These are phyloP conservation scores for Mortierella claussenii DNA, from an alignment of 192 early-diverging fungal species.

Conservation along the genomic window DNA sequence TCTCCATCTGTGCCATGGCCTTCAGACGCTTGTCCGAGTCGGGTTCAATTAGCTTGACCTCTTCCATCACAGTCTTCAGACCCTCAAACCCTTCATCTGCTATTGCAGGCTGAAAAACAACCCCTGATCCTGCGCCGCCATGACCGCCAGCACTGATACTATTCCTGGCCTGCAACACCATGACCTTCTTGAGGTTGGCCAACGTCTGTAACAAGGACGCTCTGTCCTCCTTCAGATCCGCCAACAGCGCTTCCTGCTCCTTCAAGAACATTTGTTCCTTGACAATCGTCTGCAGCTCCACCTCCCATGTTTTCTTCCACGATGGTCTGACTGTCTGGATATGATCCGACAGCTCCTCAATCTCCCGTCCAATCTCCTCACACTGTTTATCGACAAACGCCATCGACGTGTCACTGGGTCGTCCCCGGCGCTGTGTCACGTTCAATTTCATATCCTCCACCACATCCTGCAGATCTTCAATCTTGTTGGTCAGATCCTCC, in stretches of 20 bases:
- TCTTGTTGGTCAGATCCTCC: slow-evolving; percentile 57
- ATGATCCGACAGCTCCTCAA: slow-evolving; percentile 62
- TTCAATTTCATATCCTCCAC: slow-evolving; percentile 81
- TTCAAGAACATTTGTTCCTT: slow-evolving; percentile 84
- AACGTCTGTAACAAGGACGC: slow-evolving; percentile 68
- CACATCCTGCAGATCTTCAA: slow-evolving; percentile 75
- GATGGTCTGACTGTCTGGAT: slow-evolving; percentile 72
- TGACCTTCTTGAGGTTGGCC: slow-evolving; percentile 70
- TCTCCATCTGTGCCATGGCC: slow-evolving; percentile 74
- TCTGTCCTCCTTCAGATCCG: slow-evolving; percentile 74
- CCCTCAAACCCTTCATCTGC: slow-evolving; percentile 74
- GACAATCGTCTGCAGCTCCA: slow-evolving; percentile 83
- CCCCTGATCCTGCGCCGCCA: too few species aligned
- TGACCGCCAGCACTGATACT: slow-evolving; percentile 31
- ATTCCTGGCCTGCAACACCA: slow-evolving; percentile 61
- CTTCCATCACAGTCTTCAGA: slow-evolving; percentile 72
- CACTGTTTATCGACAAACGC: slow-evolving; percentile 64
- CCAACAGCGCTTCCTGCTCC: slow-evolving; percentile 78
- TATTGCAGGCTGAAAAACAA: slow-evolving; percentile 58
- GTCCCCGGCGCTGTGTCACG: slow-evolving; percentile 72
- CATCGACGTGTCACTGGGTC: slow-evolving; percentile 67
- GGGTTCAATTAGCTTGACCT: slow-evolving; percentile 74
- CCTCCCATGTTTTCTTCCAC: slow-evolving; percentile 89
- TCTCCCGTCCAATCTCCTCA: slow-evolving; percentile 59
- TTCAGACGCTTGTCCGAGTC: slow-evolving; percentile 72